Base-by-base conservation (phyloP, 2,329 filamentous ascomycete species). In the Colletotrichum chrysophilum region DNA sequence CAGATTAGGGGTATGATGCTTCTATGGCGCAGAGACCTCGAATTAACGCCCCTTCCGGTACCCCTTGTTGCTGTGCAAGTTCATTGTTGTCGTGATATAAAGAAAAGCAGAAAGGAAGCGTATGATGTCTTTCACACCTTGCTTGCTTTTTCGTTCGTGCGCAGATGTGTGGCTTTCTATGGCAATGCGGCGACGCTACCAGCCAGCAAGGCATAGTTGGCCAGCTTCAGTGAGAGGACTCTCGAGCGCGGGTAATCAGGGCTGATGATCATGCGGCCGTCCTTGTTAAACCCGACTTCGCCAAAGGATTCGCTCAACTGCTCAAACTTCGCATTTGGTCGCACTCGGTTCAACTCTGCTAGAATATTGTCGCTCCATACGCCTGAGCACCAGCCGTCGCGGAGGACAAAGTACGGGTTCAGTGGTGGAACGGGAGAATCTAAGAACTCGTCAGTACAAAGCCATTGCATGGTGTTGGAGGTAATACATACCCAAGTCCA, bases 321-420 rank as follows among this genome's bases (percentile, higher is more conserved):
- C 58, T 90, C 86, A 79, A 93, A 95, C 2, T 86, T 84, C 5
- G 89, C 89, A 3, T 86, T 82, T 0, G 93, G 93, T 7, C 93
- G 89, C 14, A 90, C 88, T 48, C 87, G 86, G 36, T 88, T 86
- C 69, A 96, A 88, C 73, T 91, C 88, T 28, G 89, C 85, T 12
- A 95, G 85, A 61, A 95, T 95, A 9, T 86, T 82, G 10, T 93
- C 90, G 80, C 92, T 95, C 94, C 94, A 96, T 3, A 96, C 89
- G 7, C 94, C 94, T 2, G 91, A 92, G 79, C 92, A 94, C 79
- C 87, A 84, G 48, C 90, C 89, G 62, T 91, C 87, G 38, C 88
- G 86, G 56, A 95, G 84, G 71, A 93, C 86, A 81, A 95, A 96
- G 80, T 93, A 95, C 0, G 94, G 94, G 79, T 95, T 95, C 6